Conservation (phyloP, 768 basidiomycete genomes). For the Vishniacozyma victoriae region DNA sequence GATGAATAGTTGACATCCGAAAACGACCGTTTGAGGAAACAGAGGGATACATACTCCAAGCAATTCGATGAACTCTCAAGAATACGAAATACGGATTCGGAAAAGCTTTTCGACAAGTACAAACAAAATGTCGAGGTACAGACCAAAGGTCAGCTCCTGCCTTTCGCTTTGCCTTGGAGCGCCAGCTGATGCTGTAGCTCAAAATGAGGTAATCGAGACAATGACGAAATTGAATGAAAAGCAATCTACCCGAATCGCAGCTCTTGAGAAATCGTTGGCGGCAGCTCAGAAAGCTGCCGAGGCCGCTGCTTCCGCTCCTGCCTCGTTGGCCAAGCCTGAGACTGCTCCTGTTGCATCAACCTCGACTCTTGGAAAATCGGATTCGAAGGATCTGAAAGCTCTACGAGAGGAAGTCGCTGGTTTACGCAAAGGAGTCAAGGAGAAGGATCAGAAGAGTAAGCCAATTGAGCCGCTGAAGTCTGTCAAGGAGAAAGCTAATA, state of each 20-base stretch:
- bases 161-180: too few relatives aligned
- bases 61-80: constrained; percentile 42
- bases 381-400: constrained; percentile 34
- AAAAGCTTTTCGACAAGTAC: constrained; percentile 33
- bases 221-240: constrained; percentile 35
- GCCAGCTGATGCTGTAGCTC: too few relatives aligned
- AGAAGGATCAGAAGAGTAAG: constrained; percentile 38
- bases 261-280: constrained; percentile 21
- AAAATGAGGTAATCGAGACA: constrained; percentile 38
- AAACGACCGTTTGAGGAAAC: constrained; percentile 22
- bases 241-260: constrained; percentile 23
- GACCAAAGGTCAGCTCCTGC: constrained; percentile 25
- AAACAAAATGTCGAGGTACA: constrained; percentile 32
- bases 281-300: background rate
- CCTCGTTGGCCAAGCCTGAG: background rate
- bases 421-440: constrained; percentile 11
- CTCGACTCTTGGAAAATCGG: constrained; percentile 5
- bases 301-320: background rate
- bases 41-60: constrained; percentile 35
- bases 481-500: background rate
- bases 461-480: background rate
- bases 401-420: constrained; percentile 29
- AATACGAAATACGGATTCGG: constrained; percentile 18
- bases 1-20: constrained; percentile 29
- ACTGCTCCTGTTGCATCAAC: background rate